Evolutionary conservation across 352 stramenopile genomes (phyloP), one percentile per base, ranked within the genome.

Genomic region (Thalassiosira mediterranea): DNA sequence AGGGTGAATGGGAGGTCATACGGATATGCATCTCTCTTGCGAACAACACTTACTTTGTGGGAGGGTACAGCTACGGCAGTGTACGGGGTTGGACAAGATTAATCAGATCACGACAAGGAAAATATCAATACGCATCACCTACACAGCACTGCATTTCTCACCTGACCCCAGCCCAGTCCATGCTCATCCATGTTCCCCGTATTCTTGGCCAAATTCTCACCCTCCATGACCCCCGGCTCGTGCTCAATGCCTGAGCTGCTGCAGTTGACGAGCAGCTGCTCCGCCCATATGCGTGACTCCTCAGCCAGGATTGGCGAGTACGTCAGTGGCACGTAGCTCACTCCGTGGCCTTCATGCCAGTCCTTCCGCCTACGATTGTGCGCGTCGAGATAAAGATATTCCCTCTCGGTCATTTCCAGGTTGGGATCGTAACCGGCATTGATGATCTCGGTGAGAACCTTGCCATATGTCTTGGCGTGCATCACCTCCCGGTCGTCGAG

Each of bases 121-220:
- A n/a, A n/a, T n/a, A n/a, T n/a, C n/a, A n/a, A n/a, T n/a, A n/a
- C n/a, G n/a, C n/a, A 42, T 13, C 34, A 42, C 13, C 34, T 13
- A 42, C 34, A 42, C 34, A 42, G 13, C 34, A 42, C 7, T 42
- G 34, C 34, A 42, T 13, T 13, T 13, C 7, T 42, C 19, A 81
- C 31, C 58, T 83, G 66, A 7, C 74, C 74, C 74, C 74, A 83
- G 17, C 53, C 59, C 0, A 13, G n/a, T 3, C 46, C 57, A 19
- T 69, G 48, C 42, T 40, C 29, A 38, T 26, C 19, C 47, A 62
- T 34, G 1, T 26, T 62, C 15, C 73, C 73, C 19, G 47, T 38
- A 66, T 81, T 81, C 52, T 81, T 76, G 11, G 54, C 60, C 7
- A 68, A 42, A 42, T 76, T 81, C 47, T 82, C 73, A 34, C 74